Percentiles rank a stretch among this genome's conserved stretches.
phyloP scores from a whole-genome alignment of 2,329 filamentous ascomycete species.

The Rhinocladiella mackenziei region DNA sequence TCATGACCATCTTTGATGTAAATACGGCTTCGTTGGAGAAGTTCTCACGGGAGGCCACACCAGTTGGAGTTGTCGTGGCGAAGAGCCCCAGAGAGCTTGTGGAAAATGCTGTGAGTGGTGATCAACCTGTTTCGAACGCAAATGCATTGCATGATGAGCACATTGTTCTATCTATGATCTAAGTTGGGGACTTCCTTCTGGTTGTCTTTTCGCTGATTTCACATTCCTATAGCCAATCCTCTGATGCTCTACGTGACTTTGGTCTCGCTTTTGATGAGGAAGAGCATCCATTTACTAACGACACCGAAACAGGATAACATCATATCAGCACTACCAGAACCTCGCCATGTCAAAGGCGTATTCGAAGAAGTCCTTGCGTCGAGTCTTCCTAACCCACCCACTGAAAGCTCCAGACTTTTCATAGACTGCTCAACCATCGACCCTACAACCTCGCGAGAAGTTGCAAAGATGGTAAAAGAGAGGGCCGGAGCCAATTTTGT shows the following conservation, averaged over 20 bases:
- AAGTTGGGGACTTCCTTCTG: slow-evolving; percentile 62
- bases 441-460: slow-evolving; percentile 72
- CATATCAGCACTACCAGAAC: slow-evolving; percentile 85
- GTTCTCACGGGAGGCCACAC: slow-evolving; percentile 54
- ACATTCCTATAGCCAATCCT: slow-evolving; percentile 68
- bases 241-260: slow-evolving; percentile 47
- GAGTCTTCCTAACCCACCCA: slow-evolving; percentile 48
- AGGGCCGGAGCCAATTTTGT: slow-evolving; percentile 61
- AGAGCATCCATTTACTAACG: slow-evolving; percentile 2
- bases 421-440: slow-evolving; percentile 98
- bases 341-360: slow-evolving; percentile 78
- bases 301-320: slow-evolving; percentile 64
- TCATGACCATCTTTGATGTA: slow-evolving; percentile 61
- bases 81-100: slow-evolving; percentile 58
- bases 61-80: slow-evolving; percentile 53
- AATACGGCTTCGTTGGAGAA: slow-evolving; percentile 54
- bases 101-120: slow-evolving; percentile 59
- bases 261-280: slow-evolving; percentile 16
- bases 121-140: slow-evolving; percentile 1
- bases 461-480: slow-evolving; percentile 66
- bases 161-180: slow-evolving; percentile 62
- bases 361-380: slow-evolving; percentile 70
- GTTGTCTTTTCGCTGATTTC: slow-evolving; percentile 58
- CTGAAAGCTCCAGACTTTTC: slow-evolving; percentile 66
- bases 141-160: slow-evolving; percentile 48